A percentile compares a stretch with the other conserved stretches of the same genome.
phyloP scores from a whole-genome alignment of 768 basidiomycete genomes.

The Tylopilus vinaceipallidus region DNA sequence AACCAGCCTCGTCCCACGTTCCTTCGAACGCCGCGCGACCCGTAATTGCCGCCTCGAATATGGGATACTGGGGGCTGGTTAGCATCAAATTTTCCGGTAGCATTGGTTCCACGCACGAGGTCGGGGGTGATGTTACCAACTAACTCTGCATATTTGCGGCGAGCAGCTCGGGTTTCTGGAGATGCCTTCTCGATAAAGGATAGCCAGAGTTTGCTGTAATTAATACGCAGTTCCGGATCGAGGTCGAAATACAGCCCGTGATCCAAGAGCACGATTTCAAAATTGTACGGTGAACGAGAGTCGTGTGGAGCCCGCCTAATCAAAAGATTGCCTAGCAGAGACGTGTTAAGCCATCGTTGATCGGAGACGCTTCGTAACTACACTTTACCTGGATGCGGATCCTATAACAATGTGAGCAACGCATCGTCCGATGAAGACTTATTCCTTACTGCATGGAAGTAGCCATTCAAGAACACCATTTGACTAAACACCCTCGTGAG shows the following conservation, averaged over 20 bases:
- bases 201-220: slow-evolving; percentile 89
- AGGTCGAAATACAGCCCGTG: slow-evolving; percentile 95
- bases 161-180: slow-evolving; percentile 56
- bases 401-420: slow-evolving; percentile 42
- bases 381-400: slow-evolving; percentile 76
- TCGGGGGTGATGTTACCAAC: slow-evolving; percentile 91
- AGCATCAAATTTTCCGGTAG: neutral
- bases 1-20: slow-evolving; percentile 43
- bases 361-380: slow-evolving; percentile 2
- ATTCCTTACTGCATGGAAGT: slow-evolving; percentile 72
- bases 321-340: slow-evolving; percentile 71
- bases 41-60: slow-evolving; percentile 94
- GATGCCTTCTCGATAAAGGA: slow-evolving; percentile 78
- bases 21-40: slow-evolving; percentile 73
- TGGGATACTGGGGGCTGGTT: slow-evolving; percentile 63
- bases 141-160: slow-evolving; percentile 83
- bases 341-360: neutral
- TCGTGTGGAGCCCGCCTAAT: slow-evolving; percentile 68
- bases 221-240: slow-evolving; percentile 71
- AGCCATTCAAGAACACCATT: slow-evolving; percentile 96
- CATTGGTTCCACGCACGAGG: slow-evolving; percentile 49
- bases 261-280: slow-evolving; percentile 93
- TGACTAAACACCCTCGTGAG: slow-evolving; percentile 86
- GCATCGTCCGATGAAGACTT: neutral
- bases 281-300: slow-evolving; percentile 86